Base-by-base conservation (phyloP, 257 asterid genomes). In the Nicotiana sylvestris region DNA sequence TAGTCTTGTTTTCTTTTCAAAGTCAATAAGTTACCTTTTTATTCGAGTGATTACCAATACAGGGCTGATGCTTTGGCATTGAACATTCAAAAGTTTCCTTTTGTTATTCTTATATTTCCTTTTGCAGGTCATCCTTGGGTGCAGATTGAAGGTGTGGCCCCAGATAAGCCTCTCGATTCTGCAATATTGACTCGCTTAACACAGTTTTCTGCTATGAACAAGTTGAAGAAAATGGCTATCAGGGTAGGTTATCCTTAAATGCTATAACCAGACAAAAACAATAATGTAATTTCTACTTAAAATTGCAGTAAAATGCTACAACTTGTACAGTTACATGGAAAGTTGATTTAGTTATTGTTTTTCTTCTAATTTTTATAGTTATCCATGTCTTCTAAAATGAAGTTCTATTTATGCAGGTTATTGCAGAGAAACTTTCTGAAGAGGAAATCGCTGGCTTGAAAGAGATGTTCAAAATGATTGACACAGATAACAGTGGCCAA, bases 371-470 rank as follows among this genome's bases (percentile, higher is more conserved):
- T 16, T 2, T 56, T 17, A 5, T 17, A 16, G 64, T 57, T 55
- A 55, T 57, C 11, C 56, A 69, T 35, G 27, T 68, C 12, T n/a
- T 13, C 5, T 68, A 35, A 5, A 15, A 9, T 49, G 64, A 76
- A 49, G 2, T 76, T 49, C 16, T 62, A 6, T 25, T 18, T 80
- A 6, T 55, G 62, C 69, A 95, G 99, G 94, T 95, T 32, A 95
- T 95, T 61, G 99, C 98, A 21, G 97, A 92, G 78, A 87, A 89
- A 76, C 93, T 95, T 29, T 92, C 98, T 0, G 97, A 94, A 87
- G 99, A 95, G 83, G 98, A 95, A 89, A 95, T 93, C 66, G 98
- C 97, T 1, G 97, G 99, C 49, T 83, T 95, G 3, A 95, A 87
- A 83, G 97, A 92, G 86, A 92, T 92, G 92, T 93, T 95, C 79